phyloP scores from a whole-genome alignment of 2,329 filamentous ascomycete species.

The Aspergillus sp. region DNA sequence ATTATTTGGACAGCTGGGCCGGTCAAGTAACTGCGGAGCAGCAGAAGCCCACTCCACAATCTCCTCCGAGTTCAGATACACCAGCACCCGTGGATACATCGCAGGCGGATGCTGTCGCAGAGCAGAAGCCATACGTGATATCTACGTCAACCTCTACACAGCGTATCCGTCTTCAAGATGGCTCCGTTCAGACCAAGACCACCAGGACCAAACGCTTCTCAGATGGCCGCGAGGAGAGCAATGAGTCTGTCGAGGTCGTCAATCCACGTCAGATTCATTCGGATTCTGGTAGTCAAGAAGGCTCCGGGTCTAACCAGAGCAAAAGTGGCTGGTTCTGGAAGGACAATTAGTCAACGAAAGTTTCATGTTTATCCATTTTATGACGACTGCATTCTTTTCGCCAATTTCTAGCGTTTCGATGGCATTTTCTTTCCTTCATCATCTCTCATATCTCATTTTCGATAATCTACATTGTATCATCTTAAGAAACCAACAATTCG shows the following conservation, averaged over 20 bases:
- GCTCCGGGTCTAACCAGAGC: slow-evolving; percentile 9
- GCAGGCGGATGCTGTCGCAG: background rate
- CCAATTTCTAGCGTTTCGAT: background rate
- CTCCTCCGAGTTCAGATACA: slow-evolving; percentile 2
- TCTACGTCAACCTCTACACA: slow-evolving; percentile 60
- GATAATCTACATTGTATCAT: background rate
- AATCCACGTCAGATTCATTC: slow-evolving; percentile 21
- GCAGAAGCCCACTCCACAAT: slow-evolving; percentile 23
- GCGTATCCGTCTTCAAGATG: slow-evolving; percentile 55
- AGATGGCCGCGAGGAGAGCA: slow-evolving; percentile 60
- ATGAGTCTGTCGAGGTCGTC: slow-evolving; percentile 51
- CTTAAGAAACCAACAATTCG: background rate
- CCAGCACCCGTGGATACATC: background rate
- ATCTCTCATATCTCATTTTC: too few relatives aligned
- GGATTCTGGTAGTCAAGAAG: slow-evolving; percentile 12
- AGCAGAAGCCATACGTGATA: slow-evolving; percentile 39
- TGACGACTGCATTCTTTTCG: background rate
- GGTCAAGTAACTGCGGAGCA: slow-evolving; percentile 26
- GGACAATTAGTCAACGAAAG: slow-evolving; percentile 16
- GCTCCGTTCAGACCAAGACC: slow-evolving; percentile 57
- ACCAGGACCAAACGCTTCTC: slow-evolving; percentile 59
- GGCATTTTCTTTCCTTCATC: background rate
- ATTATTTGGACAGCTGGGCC: slow-evolving; percentile 27
- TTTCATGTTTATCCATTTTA: background rate
- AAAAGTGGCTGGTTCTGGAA: slow-evolving; percentile 40